A percentile compares a stretch with the other conserved stretches of the same genome.
phyloP scores from a whole-genome alignment of 805 yeast genomes.

The Cyberlindnera maritima region DNA sequence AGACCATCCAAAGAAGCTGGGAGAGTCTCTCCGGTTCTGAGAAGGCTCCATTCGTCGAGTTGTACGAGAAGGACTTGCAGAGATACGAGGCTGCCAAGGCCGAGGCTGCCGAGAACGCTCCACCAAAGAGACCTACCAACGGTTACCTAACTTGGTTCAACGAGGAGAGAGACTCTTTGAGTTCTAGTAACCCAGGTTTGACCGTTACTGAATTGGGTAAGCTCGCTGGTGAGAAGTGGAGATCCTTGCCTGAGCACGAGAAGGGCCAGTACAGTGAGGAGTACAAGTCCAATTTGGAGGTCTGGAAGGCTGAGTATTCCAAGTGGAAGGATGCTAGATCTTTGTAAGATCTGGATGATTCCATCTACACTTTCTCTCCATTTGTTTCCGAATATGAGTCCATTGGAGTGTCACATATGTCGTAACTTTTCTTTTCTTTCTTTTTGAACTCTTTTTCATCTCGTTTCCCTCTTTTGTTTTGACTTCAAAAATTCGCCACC shows the following conservation, averaged over 20 bases:
- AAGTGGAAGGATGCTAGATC: constrained; percentile 35
- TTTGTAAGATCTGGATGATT: neutral
- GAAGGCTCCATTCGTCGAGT: constrained; percentile 9
- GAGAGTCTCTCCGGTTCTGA: constrained; percentile 11
- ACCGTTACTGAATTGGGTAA: constrained; percentile 39
- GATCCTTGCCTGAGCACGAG: constrained; percentile 67
- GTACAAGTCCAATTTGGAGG: constrained; percentile 27
- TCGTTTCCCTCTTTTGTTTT: too few species aligned
- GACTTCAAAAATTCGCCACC: too few species aligned
- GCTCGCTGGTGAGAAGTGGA: constrained; percentile 90
- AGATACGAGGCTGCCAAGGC: constrained; percentile 18
- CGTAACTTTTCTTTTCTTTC: too few species aligned
- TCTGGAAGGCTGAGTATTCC: constrained; percentile 34
- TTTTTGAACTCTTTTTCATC: too few species aligned
- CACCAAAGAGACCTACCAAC: constrained; percentile 26
- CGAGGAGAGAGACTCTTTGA: constrained; percentile 12
- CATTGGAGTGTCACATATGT: too few species aligned
- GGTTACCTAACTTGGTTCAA: constrained; percentile 17
- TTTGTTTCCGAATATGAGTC: too few species aligned
- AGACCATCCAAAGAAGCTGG: constrained; percentile 14
- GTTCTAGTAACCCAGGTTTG: constrained; percentile 17
- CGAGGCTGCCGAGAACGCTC: constrained; percentile 12
- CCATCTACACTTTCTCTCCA: too few species aligned
- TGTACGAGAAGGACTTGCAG: constrained; percentile 15
- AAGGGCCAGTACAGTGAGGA: constrained; percentile 46